Base-by-base conservation (phyloP, 257 asterid genomes). In the Sherardia arvensis region DNA sequence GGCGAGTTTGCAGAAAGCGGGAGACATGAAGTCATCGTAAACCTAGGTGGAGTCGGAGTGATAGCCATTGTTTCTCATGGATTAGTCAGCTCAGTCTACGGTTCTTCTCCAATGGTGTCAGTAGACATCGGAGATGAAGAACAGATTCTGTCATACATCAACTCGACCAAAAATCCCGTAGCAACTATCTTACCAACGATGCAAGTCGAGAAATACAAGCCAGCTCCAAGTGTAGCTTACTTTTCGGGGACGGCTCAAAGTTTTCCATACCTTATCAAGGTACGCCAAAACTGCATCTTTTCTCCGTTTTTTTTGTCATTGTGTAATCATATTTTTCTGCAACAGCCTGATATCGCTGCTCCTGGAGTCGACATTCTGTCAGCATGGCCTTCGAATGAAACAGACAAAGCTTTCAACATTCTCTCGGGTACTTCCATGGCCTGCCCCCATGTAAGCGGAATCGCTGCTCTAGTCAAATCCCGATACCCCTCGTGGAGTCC, bases 391-490 rank as follows among this genome's bases (percentile, higher is more conserved):
- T 72, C 73, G 15, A 78, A 73, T 56, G 74, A 34, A 58, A 43
- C 66, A 17, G 9, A 23, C 15, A 81, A 53, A 15, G 56, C 51
- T 62, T 91, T 77, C 71, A 32, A 79, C 81, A 62, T 88, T 45
- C 69, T 84, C 53, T 91, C 98, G 0, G 98, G 98, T 32, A 88
- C 98, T 20, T 91, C 98, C 53, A 86, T 88, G 98, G 54, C 98
- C 14, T 84, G 94, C 72, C 96, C 96, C 4, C 95, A 91, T 53
- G 90, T 80, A 38, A 83, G 90, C 0, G 96, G 88, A 0, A 73
- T 91, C 33, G 96, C 80, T 15, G 98, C 94, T 6, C 8, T 70
- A 0, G 79, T 91, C 49, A 88, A 81, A 75, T 80, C 92, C 56
- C 84, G 72, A 40, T 73, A 86, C 61, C 95, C 96, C 30, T 63